Base-by-base conservation (phyloP, 768 basidiomycete genomes). In the Erythrobasidium yunnanense region DNA sequence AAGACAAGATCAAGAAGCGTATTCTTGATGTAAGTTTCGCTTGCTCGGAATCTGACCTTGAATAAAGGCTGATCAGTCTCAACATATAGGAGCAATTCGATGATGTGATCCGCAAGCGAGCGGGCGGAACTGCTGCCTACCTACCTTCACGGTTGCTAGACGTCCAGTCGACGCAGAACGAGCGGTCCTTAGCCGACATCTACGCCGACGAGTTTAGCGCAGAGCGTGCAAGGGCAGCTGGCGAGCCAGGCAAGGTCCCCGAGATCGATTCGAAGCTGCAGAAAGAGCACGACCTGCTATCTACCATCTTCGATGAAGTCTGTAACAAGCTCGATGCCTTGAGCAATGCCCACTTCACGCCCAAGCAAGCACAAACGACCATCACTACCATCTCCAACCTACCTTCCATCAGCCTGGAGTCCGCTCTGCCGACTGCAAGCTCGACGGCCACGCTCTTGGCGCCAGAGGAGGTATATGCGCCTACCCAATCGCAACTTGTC, bases 301-400 rank as follows among this genome's bases (percentile, higher is more conserved):
- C 87, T 63, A 78, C 79, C 54, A 71, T 85, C 8, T 97, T 93
- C 89, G 87, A 89, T 60, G 82, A 81, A 50, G 85, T 99, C 34
- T 88, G 85, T 65, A 79, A 81, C 49, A 95, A 93, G 74, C 79
- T 97, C 34, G 95, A 97, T 77, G 90, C 93, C 20, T 78, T 97
- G 34, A 88, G 87, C 75, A 97, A 96, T 74, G 85, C 91, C 1
- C 89, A 96, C 75, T 97, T 90, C 75, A 86, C 88, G 17, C 95
- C 93, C 0, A 96, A 96, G 76, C 84, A 85, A 75, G 93, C 93
- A 27, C 93, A 89, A 76, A 86, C 86, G 1, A 81, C 80, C 0
- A 97, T 99, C 72, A 83, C 86, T 0, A 88, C 89, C 0, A 76
- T 96, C 33, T 80, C 86, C 13, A 90, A 97, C 72, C 79, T 87